Conservation (phyloP, 2,329 filamentous ascomycete genomes). For the Massarina eburnea region DNA sequence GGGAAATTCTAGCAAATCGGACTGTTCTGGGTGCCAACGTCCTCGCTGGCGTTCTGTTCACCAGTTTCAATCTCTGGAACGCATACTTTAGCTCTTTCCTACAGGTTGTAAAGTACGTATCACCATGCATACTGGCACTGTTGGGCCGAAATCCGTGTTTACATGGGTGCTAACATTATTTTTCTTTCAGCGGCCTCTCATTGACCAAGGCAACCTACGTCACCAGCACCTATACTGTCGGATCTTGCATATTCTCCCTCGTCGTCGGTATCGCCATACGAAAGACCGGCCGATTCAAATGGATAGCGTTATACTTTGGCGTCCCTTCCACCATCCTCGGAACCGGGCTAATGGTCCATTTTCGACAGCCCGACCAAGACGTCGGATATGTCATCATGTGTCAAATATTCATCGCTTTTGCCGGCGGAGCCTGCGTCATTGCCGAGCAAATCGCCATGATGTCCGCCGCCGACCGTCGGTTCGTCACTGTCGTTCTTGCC, state of each 20-base stretch:
- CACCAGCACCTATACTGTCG: slow-evolving; percentile 35
- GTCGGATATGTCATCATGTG: slow-evolving; percentile 36
- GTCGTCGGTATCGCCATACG: slow-evolving; percentile 5
- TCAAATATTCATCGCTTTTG: slow-evolving; percentile 30
- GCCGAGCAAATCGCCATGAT: slow-evolving; percentile 24
- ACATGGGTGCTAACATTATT: too few relatives aligned
- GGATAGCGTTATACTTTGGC: slow-evolving; percentile 14
- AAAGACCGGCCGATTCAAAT: slow-evolving; percentile 22
- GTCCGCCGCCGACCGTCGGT: slow-evolving; percentile 38
- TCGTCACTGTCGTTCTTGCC: slow-evolving; percentile 50
- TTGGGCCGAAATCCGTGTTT: too few relatives aligned
- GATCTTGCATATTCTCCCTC: slow-evolving; percentile 14
- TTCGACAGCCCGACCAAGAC: slow-evolving; percentile 19
- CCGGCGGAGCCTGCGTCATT: slow-evolving; percentile 26
- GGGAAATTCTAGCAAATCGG: slow-evolving; percentile 26
- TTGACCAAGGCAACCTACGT: slow-evolving; percentile 37
- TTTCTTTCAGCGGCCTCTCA: slow-evolving; percentile 11
- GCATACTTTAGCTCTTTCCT: slow-evolving; percentile 43
- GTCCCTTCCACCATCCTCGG: slow-evolving; percentile 25
- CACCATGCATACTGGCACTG: too few relatives aligned
- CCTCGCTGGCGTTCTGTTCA: slow-evolving; percentile 41
- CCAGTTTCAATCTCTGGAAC: slow-evolving; percentile 36
- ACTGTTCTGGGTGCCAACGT: slow-evolving; percentile 55
- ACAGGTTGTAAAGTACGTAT: slow-evolving; percentile 35
- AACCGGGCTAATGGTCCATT: slow-evolving; percentile 29